Evolutionary conservation across 139 green algal genomes (phyloP), one percentile per base, ranked within the genome.

Genomic region (Chlorella sp.): DNA sequence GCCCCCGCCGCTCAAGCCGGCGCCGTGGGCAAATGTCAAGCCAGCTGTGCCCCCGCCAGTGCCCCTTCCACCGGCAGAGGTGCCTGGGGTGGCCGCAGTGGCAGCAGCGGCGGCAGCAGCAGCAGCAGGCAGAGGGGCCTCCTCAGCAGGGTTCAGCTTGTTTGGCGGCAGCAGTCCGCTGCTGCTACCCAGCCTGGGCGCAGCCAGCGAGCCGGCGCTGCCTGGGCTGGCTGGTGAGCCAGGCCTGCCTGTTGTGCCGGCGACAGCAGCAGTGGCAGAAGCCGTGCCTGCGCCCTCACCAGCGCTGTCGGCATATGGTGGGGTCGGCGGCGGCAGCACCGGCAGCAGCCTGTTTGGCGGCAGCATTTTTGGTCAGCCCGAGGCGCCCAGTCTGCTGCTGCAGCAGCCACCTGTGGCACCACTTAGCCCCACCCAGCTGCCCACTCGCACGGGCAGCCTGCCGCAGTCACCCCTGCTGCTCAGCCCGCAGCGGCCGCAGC

Each of bases 1-100:
- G 25, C 75, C 55, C 1, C 75, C 75, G 56, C 84, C 84, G 51
- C 74, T 88, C 18, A 88, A 88, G 44, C 84, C 84, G 18, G 84
- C 84, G 23, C 84, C 84, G 26, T 88, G 84, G 84, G 84, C 84
- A 6, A 62, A 80, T 17, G 57, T 88, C 28, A 41, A 34, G 39
- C 60, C 83, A 68, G 15, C 51, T 20, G 47, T 36, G 32, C 28
- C n/a, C 2, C 25, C 26, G 30, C 21, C n/a, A n/a, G 44, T 25
- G 21, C 15, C 4, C 2, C 32, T 12, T 4, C 72, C 44, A 16
- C 44, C 44, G 3, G 38, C 44, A 41, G 73, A 41, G 39, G 28
- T 20, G 25, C 34, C 71, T 6, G 41, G 39, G 26, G 41, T 7
- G 26, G 25, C 39, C 9, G 39, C 39, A 60, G 26, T 28, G 23